A percentile compares a stretch with the other conserved stretches of the same genome.
These are phyloP conservation scores for Starmerella vitae DNA, from an alignment of 805 yeast species.

Conservation along the genomic window DNA sequence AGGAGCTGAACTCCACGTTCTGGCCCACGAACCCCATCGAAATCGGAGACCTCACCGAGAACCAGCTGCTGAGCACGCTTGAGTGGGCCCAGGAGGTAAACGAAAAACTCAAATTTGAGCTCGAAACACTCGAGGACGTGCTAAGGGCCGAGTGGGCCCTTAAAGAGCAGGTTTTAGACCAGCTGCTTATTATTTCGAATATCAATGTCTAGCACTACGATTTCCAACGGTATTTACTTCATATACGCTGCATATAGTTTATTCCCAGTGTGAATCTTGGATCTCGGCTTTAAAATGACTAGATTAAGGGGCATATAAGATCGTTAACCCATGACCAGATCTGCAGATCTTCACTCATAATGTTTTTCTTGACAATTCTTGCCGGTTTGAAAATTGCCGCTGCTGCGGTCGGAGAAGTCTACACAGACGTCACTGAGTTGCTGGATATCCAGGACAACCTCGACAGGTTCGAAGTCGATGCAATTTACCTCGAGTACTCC, in stretches of 20 bases:
- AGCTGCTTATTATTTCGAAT: conserved; percentile 16
- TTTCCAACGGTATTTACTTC: background rate
- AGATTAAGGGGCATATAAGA: background rate
- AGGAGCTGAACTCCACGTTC: conserved; percentile 7
- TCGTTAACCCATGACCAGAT: no score
- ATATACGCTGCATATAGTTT: no score
- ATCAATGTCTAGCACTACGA: no score
- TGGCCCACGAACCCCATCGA: conserved; percentile 5
- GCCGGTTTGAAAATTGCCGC: no score
- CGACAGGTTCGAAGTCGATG: no score
- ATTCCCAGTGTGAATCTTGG: background rate
- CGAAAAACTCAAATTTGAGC: conserved; percentile 19
- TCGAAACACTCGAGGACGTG: conserved; percentile 15
- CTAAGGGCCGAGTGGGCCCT: conserved; percentile 24
- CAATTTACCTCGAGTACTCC: no score
- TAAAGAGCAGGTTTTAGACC: conserved; percentile 28
- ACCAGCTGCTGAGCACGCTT: conserved; percentile 17
- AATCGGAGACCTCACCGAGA: conserved; percentile 4
- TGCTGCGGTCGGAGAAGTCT: no score
- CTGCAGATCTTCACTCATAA: no score
- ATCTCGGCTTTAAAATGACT: background rate
- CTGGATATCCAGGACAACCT: no score
- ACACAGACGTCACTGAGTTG: no score
- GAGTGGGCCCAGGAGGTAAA: conserved; percentile 26
- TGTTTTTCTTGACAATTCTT: no score